A percentile compares a stretch with the other conserved stretches of the same genome.
phyloP scores from a whole-genome alignment of 2,329 filamentous ascomycete species.

The Penicillium sp. region DNA sequence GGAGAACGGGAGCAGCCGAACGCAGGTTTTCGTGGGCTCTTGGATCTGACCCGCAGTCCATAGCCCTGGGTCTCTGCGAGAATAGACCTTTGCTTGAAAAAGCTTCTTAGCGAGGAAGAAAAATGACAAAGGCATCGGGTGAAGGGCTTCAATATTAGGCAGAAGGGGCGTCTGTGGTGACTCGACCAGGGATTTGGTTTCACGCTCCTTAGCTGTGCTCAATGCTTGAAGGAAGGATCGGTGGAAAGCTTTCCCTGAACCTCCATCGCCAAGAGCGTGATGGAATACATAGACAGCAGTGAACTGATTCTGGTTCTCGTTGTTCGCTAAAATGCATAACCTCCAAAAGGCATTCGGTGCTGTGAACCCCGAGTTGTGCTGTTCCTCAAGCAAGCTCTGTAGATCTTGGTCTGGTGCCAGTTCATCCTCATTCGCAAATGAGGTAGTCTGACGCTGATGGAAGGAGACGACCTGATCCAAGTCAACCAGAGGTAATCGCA shows the following conservation, averaged over 20 bases:
- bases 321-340: constrained; percentile 38
- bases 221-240: constrained; percentile 41
- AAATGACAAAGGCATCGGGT: constrained; percentile 40
- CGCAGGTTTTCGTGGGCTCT: constrained; percentile 22
- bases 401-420: constrained; percentile 37
- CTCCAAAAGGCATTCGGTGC: constrained; percentile 45
- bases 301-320: constrained; percentile 31
- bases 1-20: constrained; percentile 35
- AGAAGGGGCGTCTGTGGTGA: constrained; percentile 33
- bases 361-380: constrained; percentile 44
- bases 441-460: constrained; percentile 19
- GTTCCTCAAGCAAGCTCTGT: constrained; percentile 38
- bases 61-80: constrained; percentile 25
- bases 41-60: constrained; percentile 38
- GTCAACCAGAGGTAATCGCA: constrained; percentile 44
- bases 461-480: constrained; percentile 40
- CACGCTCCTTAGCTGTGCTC: constrained; percentile 13
- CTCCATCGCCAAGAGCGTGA: constrained; percentile 49
- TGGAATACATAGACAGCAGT: constrained; percentile 49
- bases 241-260: constrained; percentile 48
- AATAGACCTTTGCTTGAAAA: constrained; percentile 35
- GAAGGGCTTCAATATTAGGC: constrained; percentile 42
- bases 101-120: constrained; percentile 34
- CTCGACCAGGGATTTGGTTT: constrained; percentile 20
- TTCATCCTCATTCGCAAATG: constrained; percentile 18